Percentiles rank a stretch among this genome's conserved stretches.
Conservation (phyloP, 192 early-diverging fungal species). For the Coemansia sp. region DNA sequence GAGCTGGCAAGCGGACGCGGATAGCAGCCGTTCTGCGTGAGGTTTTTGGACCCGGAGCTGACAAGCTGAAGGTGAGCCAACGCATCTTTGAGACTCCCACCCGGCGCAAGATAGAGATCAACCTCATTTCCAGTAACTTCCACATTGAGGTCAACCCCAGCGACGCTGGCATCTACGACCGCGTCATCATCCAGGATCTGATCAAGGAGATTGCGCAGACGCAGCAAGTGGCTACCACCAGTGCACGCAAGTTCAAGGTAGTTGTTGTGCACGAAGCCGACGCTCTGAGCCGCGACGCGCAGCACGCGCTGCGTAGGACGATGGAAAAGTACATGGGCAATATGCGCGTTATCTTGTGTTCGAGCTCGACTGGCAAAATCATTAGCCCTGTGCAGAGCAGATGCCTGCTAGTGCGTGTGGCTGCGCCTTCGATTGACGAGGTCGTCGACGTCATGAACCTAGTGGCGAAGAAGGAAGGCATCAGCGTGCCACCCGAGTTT, state of each 20-base stretch:
- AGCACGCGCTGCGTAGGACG: conserved; percentile 94
- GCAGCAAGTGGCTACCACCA: conserved; percentile 80
- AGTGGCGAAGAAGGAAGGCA: conserved; percentile 82
- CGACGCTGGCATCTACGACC: conserved; percentile 95
- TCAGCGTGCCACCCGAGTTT: conserved; percentile 64
- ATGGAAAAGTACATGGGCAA: conserved; percentile 99
- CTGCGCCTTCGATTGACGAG: conserved; percentile 75
- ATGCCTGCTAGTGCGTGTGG: conserved; percentile 87
- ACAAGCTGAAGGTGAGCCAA: conserved; percentile 93
- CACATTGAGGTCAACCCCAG: conserved; percentile 97
- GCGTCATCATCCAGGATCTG: conserved; percentile 89
- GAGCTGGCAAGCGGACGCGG: conserved; percentile 96
- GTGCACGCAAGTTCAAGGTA: conserved; percentile 88
- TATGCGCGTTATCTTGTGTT: conserved; percentile 91
- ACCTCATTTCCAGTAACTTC: conserved; percentile 89
- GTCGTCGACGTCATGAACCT: conserved; percentile 69
- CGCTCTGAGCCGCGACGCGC: conserved; percentile 83
- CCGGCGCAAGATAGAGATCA: conserved; percentile 82
- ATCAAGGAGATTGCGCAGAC: conserved; percentile 98
- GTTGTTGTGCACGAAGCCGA: conserved; percentile 96
- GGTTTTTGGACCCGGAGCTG: conserved; percentile 86
- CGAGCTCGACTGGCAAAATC: conserved; percentile 86
- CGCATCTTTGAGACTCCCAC: conserved; percentile 83
- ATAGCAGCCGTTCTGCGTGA: conserved; percentile 84
- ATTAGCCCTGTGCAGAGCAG: conserved; percentile 90